Evolutionary conservation across 352 stramenopile genomes (phyloP).

Genomic region (Globisporangium solare): DNA sequence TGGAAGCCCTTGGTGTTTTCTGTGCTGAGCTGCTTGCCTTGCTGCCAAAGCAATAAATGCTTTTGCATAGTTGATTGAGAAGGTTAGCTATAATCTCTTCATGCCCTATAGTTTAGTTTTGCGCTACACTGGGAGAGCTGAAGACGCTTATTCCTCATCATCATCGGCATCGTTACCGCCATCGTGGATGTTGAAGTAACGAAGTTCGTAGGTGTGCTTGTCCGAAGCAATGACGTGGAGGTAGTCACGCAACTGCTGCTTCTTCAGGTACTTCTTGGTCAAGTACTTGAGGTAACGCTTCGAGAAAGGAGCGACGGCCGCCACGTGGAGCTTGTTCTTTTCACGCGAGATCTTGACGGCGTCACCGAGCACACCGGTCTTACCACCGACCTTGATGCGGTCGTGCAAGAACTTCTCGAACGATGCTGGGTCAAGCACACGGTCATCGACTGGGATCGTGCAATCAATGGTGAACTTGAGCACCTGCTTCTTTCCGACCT

Average conservation of each 20-base stretch:
- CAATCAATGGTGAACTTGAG: constrained; percentile 94
- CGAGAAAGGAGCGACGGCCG: constrained; percentile 92
- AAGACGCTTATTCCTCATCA: constrained; percentile 78
- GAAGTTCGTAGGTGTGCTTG: constrained; percentile 99
- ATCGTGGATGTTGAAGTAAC: constrained; percentile 98
- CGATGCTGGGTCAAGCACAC: constrained; percentile 97
- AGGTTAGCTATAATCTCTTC: neutral
- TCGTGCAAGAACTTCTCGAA: constrained; percentile 99
- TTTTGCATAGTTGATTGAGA: constrained; percentile 1
- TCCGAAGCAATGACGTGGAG: constrained; percentile 98
- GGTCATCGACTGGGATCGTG: constrained; percentile 97
- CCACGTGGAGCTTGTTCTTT: constrained; percentile 96
- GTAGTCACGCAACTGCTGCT: constrained; percentile 99
- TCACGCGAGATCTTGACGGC: constrained; percentile 95
- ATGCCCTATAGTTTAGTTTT: constrained; percentile 10
- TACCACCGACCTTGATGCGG: constrained; percentile 99
- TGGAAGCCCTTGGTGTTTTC: neutral
- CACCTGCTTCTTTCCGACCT: constrained; percentile 86
- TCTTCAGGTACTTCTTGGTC: constrained; percentile 99
- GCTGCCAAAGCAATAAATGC: constrained; percentile 1
- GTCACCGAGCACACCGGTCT: constrained; percentile 95
- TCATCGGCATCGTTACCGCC: constrained; percentile 88
- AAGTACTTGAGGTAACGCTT: constrained; percentile 99
- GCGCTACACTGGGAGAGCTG: constrained; percentile 14
- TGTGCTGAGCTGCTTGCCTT: neutral